phyloP scores from a whole-genome alignment of 2,329 filamentous ascomycete species.

The Fonsecaea pugnacius region DNA sequence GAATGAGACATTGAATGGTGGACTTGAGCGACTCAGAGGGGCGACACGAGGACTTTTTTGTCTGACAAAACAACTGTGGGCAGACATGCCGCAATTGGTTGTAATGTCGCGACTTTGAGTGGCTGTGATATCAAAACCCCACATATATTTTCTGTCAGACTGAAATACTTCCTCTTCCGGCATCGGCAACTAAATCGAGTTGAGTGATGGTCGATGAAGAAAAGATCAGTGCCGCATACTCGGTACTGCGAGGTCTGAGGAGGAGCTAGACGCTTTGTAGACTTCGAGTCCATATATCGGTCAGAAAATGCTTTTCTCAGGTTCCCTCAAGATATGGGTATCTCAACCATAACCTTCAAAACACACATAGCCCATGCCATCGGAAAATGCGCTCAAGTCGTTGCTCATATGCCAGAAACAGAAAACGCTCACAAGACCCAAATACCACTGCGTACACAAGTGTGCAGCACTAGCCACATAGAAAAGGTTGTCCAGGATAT shows the following conservation, averaged over 20 bases:
- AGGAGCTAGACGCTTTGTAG: background rate
- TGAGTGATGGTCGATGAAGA: too few species aligned
- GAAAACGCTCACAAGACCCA: constrained; percentile 5
- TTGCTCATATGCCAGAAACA: background rate
- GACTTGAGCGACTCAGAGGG: background rate
- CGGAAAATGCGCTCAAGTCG: background rate
- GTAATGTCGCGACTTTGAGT: background rate
- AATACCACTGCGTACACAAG: background rate
- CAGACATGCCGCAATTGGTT: too few species aligned
- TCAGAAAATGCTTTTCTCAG: too few species aligned
- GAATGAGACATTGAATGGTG: background rate
- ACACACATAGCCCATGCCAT: background rate
- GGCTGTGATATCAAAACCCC: too few species aligned
- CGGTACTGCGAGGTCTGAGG: background rate
- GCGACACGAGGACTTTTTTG: background rate
- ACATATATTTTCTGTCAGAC: background rate
- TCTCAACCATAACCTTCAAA: too few species aligned
- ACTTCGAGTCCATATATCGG: too few species aligned
- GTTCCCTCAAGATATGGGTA: too few species aligned
- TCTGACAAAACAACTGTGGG: too few species aligned
- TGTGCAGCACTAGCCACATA: background rate
- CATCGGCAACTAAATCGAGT: background rate
- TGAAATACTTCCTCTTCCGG: background rate
- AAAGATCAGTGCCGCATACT: background rate
- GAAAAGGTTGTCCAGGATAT: background rate